Base-by-base conservation (phyloP, 2,329 filamentous ascomycete species). In the Biscogniauxia marginata region DNA sequence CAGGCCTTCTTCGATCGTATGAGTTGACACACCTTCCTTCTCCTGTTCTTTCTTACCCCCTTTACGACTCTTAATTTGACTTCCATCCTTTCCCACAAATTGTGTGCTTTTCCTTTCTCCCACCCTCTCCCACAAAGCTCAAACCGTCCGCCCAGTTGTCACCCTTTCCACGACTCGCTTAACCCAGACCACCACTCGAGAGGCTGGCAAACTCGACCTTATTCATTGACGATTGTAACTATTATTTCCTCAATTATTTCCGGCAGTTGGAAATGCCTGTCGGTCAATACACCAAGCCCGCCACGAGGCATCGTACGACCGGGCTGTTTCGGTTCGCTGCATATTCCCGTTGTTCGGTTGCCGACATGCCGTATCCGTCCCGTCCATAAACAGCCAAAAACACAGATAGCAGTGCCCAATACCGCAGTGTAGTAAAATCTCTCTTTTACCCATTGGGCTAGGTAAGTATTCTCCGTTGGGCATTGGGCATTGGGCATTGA, bases 21-120 rank as follows among this genome's bases (percentile, higher is more conserved):
- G 13, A 20, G 30, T 56, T 24, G 43, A 57, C 49, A 44, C 50
- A 55, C 46, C n/a, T 30, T 30, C 23, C 21, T 16, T 20, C 23
- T n/a, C n/a, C n/a, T n/a, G 16, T 30, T 6, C 25, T 16, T 20
- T 34, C 25, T 44, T 4, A 50, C 46, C 34, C 45, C 54, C 53
- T 52, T 55, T 55, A 21, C 44, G 54, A 54, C 51, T 53, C 46
- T 61, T 63, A 62, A 59, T 62, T 61, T 34, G 30, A 63, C 60
- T 49, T 59, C 62, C n/a, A 49, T 56, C 13, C 46, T 9, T 48
- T 24, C 20, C 45, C 7, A 9, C 21, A 18, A 56, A 44, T 11
- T 3, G n/a, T 50, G 25, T 50, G n/a, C 50, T 52, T 25, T 45
- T 34, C 25, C 22, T 55, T 16, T 22, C 47, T 21, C 20, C 54